Evolutionary conservation across 1,284 basidiomycete species (phyloP).

Genomic region (Cryptococcus maquisensis): DNA sequence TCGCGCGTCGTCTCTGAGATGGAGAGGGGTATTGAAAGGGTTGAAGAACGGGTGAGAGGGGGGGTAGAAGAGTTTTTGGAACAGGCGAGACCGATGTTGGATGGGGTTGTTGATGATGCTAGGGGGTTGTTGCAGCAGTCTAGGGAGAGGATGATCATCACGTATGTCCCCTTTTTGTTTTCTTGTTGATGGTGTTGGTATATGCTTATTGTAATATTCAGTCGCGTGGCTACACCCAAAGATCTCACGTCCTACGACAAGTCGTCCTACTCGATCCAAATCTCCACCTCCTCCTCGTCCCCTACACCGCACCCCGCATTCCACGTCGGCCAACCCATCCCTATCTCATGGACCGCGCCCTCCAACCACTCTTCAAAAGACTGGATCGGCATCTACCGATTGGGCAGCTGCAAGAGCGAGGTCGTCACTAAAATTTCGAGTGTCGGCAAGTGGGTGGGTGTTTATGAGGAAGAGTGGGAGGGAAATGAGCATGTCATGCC

Average conservation of each 20-base stretch:
- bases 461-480: slow-evolving; percentile 88
- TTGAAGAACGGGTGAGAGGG: slow-evolving; percentile 84
- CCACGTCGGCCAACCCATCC: slow-evolving; percentile 87
- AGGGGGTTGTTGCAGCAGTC: slow-evolving; percentile 87
- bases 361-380: slow-evolving; percentile 84
- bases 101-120: slow-evolving; percentile 84
- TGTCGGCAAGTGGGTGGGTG: slow-evolving; percentile 86
- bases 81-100: slow-evolving; percentile 63
- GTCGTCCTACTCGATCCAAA: slow-evolving; percentile 67
- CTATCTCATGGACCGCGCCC: slow-evolving; percentile 81
- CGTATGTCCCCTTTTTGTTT: slow-evolving; percentile 59
- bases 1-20: slow-evolving; percentile 80
- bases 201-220: slow-evolving; percentile 41
- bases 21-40: slow-evolving; percentile 88
- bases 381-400: slow-evolving; percentile 94
- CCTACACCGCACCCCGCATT: slow-evolving; percentile 54
- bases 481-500: slow-evolving; percentile 69
- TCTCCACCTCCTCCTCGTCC: slow-evolving; percentile 50
- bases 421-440: slow-evolving; percentile 82
- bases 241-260: slow-evolving; percentile 75
- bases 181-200: neutral
- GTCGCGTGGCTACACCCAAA: slow-evolving; percentile 63
- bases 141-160: slow-evolving; percentile 80
- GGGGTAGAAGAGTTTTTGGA: slow-evolving; percentile 88
- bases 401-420: slow-evolving; percentile 77